phyloP scores from a whole-genome alignment of 1,139 yeast genomes.

The Wickerhamiella infanticola region DNA sequence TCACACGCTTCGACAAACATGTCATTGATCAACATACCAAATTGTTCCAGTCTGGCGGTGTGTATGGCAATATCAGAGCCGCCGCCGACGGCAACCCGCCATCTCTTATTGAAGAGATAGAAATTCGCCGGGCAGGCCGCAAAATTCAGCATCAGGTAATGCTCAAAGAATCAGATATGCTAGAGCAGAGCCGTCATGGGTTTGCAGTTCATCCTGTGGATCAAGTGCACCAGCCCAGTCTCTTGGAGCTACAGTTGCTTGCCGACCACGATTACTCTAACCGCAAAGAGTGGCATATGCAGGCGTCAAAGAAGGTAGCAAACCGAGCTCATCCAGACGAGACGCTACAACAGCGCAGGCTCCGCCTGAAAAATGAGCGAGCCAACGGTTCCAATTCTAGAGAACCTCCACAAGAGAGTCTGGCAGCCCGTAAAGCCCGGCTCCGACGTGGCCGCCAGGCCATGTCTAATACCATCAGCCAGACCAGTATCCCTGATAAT shows the following conservation, averaged over 20 bases:
- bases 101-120: conserved; percentile 25
- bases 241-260: conserved; percentile 22
- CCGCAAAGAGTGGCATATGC: conserved; percentile 16
- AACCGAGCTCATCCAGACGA: conserved; percentile 16
- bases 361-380: conserved; percentile 17
- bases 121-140: conserved; percentile 24
- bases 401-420: conserved; percentile 15
- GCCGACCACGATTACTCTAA: conserved; percentile 21
- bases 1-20: conserved; percentile 19
- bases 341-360: conserved; percentile 20
- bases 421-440: conserved; percentile 23
- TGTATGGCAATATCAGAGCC: conserved; percentile 7
- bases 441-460: conserved; percentile 7
- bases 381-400: not conserved
- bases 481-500: not conserved
- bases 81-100: conserved; percentile 16
- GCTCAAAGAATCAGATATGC: conserved; percentile 16
- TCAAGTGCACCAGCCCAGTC: conserved; percentile 17
- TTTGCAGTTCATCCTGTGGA: conserved; percentile 20
- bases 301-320: conserved; percentile 10
- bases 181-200: conserved; percentile 11
- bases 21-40: conserved; percentile 15
- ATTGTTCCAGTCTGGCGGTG: conserved; percentile 15
- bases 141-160: conserved; percentile 18
- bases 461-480: not conserved